phyloP scores from a whole-genome alignment of 148 eudicot genomes.

The Arctostaphylos glauca region DNA sequence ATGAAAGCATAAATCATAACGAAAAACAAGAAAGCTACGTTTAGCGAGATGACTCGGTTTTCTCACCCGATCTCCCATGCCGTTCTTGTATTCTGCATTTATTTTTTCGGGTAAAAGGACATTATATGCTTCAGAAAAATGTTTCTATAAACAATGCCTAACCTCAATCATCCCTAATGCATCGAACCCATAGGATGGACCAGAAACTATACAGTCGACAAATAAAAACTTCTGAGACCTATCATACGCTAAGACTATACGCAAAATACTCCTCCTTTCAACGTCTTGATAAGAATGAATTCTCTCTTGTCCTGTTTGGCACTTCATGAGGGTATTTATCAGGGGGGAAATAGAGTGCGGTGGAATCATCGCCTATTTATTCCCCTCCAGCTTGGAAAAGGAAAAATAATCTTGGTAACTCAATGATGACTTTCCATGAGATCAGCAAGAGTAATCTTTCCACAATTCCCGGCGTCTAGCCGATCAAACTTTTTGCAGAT shows the following conservation, averaged over 20 bases:
- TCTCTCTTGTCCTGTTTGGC: neutral
- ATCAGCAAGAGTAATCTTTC: constrained; percentile 87
- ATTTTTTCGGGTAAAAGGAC: neutral
- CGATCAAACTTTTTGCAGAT: constrained; percentile 80
- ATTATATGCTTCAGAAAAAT: neutral
- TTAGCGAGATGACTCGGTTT: neutral
- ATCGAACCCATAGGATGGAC: neutral
- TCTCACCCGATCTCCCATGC: neutral
- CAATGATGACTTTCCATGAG: constrained; percentile 56
- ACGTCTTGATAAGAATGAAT: neutral
- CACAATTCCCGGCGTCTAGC: constrained; percentile 69
- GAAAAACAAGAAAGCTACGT: neutral
- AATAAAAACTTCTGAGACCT: neutral
- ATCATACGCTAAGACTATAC: neutral
- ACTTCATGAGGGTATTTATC: neutral
- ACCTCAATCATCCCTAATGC: neutral
- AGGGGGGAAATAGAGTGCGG: neutral
- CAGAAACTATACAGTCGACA: neutral
- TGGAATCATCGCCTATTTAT: neutral
- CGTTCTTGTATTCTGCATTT: neutral
- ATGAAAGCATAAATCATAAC: neutral
- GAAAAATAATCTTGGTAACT: neutral
- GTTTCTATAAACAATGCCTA: neutral
- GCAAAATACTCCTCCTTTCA: neutral
- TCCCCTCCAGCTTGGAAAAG: neutral